Base-by-base conservation (phyloP, 495 filamentous ascomycete genomes). In the Tirmania nivea region DNA sequence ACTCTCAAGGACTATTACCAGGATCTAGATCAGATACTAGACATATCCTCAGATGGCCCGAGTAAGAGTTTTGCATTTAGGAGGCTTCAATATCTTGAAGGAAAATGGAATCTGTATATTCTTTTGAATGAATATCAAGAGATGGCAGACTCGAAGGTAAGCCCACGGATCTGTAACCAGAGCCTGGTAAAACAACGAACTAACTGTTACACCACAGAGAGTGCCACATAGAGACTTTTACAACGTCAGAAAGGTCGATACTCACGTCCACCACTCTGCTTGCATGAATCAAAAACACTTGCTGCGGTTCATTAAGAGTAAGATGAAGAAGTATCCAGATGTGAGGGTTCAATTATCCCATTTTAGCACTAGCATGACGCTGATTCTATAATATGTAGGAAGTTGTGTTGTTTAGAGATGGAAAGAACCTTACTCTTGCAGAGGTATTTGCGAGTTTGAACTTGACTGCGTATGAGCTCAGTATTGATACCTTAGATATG, bases 221-320 rank as follows among this genome's bases (percentile, higher is more conserved):
- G 92, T 96, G 10, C 90, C 90, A 25, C 90, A 97, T 66, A 76
- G 90, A 69, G 90, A 97, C 67, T 97, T 97, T 62, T 97, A 97
- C 69, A 97, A 97, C 63, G 90, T 97, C 50, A 75, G 90, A 56
- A 97, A 97, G 67, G 92, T 97, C 20, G 90, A 97, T 67, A 97
- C 90, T 12, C 90, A 97, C 73, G 90, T 97, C 56, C 90, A 97
- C 66, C 90, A 97, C 66, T 97, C 90, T 6, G 92, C 90, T 39
- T 96, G 92, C 66, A 97, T 97, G 90, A 97, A 96, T 66, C 90
- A 96, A 70, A 97, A 97, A 63, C 90, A 97, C 73, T 70, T 97
- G 45, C 73, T 97, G 55, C 83, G 90, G 39, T 97, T 96, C 67
- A 97, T 97, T 69, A 97, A 97, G 67, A 93, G 85, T 70, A 96